Percentiles rank a stretch among this genome's conserved stretches.
phyloP scores from a whole-genome alignment of 2,329 filamentous ascomycete species.

The Calonectria fujianensis region DNA sequence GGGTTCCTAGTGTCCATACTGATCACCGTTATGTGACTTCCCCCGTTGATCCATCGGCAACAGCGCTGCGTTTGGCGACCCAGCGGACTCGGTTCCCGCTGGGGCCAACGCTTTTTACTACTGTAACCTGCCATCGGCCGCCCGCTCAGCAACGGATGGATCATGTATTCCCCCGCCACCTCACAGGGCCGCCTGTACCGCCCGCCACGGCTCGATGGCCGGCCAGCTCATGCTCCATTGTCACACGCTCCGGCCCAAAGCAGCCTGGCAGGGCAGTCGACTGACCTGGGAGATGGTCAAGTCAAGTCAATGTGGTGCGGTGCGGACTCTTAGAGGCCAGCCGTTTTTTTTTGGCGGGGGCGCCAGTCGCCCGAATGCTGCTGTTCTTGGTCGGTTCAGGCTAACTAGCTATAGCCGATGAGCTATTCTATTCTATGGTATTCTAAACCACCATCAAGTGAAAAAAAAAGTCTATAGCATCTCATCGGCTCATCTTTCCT shows the following conservation, averaged over 20 bases:
- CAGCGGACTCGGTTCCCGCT: slow-evolving; percentile 22
- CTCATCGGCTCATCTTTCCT: background rate
- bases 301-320: slow-evolving; percentile 35
- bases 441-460: slow-evolving; percentile 19
- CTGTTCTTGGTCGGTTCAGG: slow-evolving; percentile 1
- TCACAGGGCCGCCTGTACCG: slow-evolving; percentile 34
- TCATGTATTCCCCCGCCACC: slow-evolving; percentile 25
- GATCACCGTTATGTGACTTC: slow-evolving; percentile 35
- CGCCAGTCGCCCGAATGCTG: slow-evolving; percentile 34
- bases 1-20: slow-evolving; percentile 27
- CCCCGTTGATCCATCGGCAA: slow-evolving; percentile 29
- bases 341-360: slow-evolving; percentile 31
- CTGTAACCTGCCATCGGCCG: slow-evolving; percentile 30
- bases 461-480: slow-evolving; percentile 29
- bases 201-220: slow-evolving; percentile 25
- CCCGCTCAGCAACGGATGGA: slow-evolving; percentile 16
- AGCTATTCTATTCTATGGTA: slow-evolving; percentile 25
- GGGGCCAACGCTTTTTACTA: slow-evolving; percentile 32
- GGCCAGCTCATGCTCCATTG: slow-evolving; percentile 33
- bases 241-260: slow-evolving; percentile 34
- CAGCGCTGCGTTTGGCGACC: slow-evolving; percentile 10
- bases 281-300: slow-evolving; percentile 29
- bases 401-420: slow-evolving; percentile 15
- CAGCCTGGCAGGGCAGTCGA: slow-evolving; percentile 27
- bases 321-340: slow-evolving; percentile 26